Evolutionary conservation across 192 early-diverging fungal species (phyloP).

Genomic region (Jimgerdemannia flammicorona): DNA sequence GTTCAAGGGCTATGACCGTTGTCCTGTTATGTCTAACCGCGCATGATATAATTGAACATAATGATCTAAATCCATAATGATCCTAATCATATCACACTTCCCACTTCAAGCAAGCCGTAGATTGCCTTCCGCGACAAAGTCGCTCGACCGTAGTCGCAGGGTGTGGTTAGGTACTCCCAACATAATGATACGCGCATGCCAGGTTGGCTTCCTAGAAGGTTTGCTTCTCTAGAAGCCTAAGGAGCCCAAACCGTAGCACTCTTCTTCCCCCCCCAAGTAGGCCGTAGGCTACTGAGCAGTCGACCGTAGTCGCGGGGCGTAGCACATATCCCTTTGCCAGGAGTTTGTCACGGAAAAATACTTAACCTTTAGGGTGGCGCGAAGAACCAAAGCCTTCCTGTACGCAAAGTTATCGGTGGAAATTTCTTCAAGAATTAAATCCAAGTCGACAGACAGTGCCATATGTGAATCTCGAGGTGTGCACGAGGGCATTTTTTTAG

Average conservation of each 20-base stretch:
- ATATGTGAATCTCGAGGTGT: neutral
- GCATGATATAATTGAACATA: neutral
- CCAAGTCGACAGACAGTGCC: neutral
- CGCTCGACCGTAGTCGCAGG: neutral
- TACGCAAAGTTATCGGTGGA: neutral
- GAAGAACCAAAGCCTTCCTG: neutral
- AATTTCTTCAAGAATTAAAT: neutral
- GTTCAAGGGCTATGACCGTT: too few relatives aligned
- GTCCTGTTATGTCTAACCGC: neutral
- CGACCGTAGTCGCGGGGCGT: neutral
- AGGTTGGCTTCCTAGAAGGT: neutral
- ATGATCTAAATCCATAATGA: neutral
- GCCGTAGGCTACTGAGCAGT: neutral
- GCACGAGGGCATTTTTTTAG: neutral
- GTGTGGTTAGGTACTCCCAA: neutral
- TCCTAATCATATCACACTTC: neutral
- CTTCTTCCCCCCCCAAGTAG: neutral
- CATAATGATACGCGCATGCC: neutral
- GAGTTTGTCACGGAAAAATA: neutral
- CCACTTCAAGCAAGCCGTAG: neutral
- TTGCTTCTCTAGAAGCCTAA: neutral
- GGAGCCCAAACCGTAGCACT: neutral
- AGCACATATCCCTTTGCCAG: neutral
- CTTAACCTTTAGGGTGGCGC: neutral
- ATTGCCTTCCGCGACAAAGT: neutral